A percentile compares a stretch with the other conserved stretches of the same genome.
Evolutionary conservation across 1,284 basidiomycete species (phyloP).

Genomic region (Spongiforma sp.): DNA sequence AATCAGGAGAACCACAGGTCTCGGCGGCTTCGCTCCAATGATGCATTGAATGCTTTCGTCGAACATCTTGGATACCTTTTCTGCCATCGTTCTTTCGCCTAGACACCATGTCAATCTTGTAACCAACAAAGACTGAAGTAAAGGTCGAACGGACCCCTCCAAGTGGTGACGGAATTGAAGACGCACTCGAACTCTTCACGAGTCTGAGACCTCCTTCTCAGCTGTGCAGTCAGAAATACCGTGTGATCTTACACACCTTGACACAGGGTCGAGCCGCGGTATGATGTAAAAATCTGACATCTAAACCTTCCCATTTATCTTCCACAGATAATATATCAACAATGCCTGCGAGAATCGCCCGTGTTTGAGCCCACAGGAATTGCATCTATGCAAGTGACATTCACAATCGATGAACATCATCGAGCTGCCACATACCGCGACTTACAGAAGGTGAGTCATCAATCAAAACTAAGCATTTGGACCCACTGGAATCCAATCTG

Average conservation of each 20-base stretch:
- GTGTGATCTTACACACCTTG: conserved; percentile 12
- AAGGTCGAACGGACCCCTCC: conserved; percentile 19
- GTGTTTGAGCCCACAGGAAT: conserved; percentile 24
- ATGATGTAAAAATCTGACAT: conserved; percentile 26
- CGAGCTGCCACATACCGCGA: background rate
- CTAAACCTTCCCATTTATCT: conserved; percentile 22
- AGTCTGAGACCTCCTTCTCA: conserved; percentile 22
- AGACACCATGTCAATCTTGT: background rate
- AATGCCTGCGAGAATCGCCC: conserved; percentile 22
- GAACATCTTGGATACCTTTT: conserved; percentile 25
- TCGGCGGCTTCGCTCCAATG: conserved; percentile 1
- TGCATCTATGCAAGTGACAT: conserved; percentile 21
- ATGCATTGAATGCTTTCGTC: conserved; percentile 16
- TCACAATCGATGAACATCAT: background rate
- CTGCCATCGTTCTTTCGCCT: conserved; percentile 23
- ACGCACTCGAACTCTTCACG: conserved; percentile 21
- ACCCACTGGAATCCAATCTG: conserved; percentile 16
- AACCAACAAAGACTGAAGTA: background rate
- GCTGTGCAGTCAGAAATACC: too few relatives aligned
- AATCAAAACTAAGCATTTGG: conserved; percentile 29
- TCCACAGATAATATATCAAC: conserved; percentile 19
- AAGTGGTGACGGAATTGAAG: conserved; percentile 25
- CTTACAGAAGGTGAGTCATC: conserved; percentile 29
- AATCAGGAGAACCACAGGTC: conserved; percentile 23
- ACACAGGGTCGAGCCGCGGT: conserved; percentile 1